Evolutionary conservation across 2,329 filamentous ascomycete genomes (phyloP).

Genomic region (Orbilia brochopaga): DNA sequence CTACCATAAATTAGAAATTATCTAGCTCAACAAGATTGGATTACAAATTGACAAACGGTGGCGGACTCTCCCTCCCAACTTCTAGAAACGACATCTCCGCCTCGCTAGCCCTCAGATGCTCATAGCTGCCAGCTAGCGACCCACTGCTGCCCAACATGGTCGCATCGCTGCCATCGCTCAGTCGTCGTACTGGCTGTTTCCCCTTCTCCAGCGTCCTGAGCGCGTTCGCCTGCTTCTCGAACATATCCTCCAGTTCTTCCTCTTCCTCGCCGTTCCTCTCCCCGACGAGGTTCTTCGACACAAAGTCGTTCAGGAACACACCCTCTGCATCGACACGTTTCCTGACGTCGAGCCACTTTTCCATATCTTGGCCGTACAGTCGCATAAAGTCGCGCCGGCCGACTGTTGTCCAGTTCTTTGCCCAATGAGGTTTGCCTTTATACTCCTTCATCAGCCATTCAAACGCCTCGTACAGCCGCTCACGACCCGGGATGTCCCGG

Average conservation of each 20-base stretch:
- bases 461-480: slow-evolving; percentile 84
- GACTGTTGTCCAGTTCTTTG: slow-evolving; percentile 79
- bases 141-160: slow-evolving; percentile 44
- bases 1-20: no score
- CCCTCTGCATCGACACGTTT: slow-evolving; percentile 77
- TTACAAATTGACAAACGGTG: slow-evolving; percentile 44
- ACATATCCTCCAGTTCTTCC: slow-evolving; percentile 39
- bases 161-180: slow-evolving; percentile 41
- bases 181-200: slow-evolving; percentile 24
- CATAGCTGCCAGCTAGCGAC: slow-evolving; percentile 44
- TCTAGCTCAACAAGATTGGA: background rate
- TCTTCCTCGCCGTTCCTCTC: slow-evolving; percentile 21
- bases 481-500: slow-evolving; percentile 73
- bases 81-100: slow-evolving; percentile 49
- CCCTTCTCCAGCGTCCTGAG: slow-evolving; percentile 20
- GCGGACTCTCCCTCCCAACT: slow-evolving; percentile 39
- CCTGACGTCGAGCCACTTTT: slow-evolving; percentile 71
- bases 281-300: slow-evolving; percentile 69
- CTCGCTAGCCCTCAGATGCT: slow-evolving; percentile 47
- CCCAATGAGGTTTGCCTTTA: slow-evolving; percentile 84
- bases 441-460: slow-evolving; percentile 89
- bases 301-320: slow-evolving; percentile 91
- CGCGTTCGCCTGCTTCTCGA: slow-evolving; percentile 21
- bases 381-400: slow-evolving; percentile 67
- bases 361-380: slow-evolving; percentile 73